Evolutionary conservation across 2,329 filamentous ascomycete species (phyloP).

Genomic region (Neonectria ditissima): DNA sequence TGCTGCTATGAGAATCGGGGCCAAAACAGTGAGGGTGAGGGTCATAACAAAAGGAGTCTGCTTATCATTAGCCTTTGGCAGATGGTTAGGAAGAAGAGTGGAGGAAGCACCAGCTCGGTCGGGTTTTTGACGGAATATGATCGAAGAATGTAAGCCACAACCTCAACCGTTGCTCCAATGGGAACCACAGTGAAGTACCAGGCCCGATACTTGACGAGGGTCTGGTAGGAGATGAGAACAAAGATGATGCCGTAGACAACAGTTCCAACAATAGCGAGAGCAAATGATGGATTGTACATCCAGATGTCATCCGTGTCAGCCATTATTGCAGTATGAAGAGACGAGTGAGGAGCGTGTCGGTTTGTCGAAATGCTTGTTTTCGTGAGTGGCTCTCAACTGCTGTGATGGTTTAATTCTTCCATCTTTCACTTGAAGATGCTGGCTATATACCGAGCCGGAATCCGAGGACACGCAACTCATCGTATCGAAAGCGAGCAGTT

Average conservation of each 20-base stretch:
- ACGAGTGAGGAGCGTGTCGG: neutral
- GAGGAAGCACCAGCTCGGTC: constrained; percentile 48
- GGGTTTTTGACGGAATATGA: constrained; percentile 52
- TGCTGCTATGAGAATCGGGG: constrained; percentile 62
- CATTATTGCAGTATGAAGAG: constrained; percentile 32
- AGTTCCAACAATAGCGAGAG: constrained; percentile 56
- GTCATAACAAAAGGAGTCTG: constrained; percentile 54
- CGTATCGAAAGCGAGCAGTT: constrained; percentile 26
- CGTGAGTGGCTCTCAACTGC: neutral
- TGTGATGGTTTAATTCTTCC: neutral
- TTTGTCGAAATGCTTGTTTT: neutral
- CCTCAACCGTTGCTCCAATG: constrained; percentile 56
- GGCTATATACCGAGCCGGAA: constrained; percentile 9
- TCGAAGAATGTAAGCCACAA: constrained; percentile 56
- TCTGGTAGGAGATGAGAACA: constrained; percentile 53
- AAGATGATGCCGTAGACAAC: constrained; percentile 55
- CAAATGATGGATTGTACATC: constrained; percentile 58
- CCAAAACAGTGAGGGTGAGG: constrained; percentile 58
- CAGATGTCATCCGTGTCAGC: constrained; percentile 50
- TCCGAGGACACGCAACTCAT: constrained; percentile 8
- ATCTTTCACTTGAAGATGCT: neutral
- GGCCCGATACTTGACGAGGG: constrained; percentile 54
- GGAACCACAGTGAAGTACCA: constrained; percentile 58
- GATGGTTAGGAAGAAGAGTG: neutral
- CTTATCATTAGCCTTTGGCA: neutral